Evolutionary conservation across 225 moss, liverwort and hornwort genomes (phyloP), one percentile per base, ranked within the genome.

Genomic region (Lunularia cruciata): DNA sequence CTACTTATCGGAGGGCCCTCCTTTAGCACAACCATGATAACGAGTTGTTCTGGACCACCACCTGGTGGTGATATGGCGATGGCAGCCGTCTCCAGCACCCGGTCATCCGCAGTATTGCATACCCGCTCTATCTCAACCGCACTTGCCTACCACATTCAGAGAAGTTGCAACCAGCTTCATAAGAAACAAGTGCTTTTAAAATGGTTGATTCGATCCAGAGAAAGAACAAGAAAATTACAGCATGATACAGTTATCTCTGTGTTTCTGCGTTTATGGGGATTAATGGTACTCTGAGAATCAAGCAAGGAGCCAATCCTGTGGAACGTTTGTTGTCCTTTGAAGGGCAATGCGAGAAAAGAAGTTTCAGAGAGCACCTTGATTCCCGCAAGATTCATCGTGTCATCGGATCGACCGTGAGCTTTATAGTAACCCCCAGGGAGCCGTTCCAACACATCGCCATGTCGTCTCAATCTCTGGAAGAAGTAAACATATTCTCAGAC

Each of bases 381-480:
- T 73, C 98, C 98, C 47, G 93, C 74, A 5, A 98, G 86, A 75
- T 98, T 93, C 93, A 93, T 93, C 6, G 93, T 98, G 73, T 93
- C 93, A 48, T 98, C 93, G 19, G 89, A 82, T 66, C 98, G 82
- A 26, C 98, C 93, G 75, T 93, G 91, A 65, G 98, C 93, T 83
- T 58, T 84, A 65, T 91, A 93, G 8, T 52, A 67, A 6, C 86
- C 89, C 80, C 93, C 98, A 67, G 63, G 68, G 12, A 91, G 78
- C 60, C 91, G 76, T 75, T 93, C 87, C 47, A 98, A 86, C 25
- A 98, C 75, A 66, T 98, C 98, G 57, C 98, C 98, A 77, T 98
- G 93, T 57, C 98, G 85, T 76, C 98, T 83, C 79, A 93, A 60
- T 80, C 85, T 89, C 93, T 96, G 85, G 22, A 57, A 47, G 40